Evolutionary conservation across 2,329 filamentous ascomycete species (phyloP), one percentile per base, ranked within the genome.

Genomic region (Aaosphaeria arxii): DNA sequence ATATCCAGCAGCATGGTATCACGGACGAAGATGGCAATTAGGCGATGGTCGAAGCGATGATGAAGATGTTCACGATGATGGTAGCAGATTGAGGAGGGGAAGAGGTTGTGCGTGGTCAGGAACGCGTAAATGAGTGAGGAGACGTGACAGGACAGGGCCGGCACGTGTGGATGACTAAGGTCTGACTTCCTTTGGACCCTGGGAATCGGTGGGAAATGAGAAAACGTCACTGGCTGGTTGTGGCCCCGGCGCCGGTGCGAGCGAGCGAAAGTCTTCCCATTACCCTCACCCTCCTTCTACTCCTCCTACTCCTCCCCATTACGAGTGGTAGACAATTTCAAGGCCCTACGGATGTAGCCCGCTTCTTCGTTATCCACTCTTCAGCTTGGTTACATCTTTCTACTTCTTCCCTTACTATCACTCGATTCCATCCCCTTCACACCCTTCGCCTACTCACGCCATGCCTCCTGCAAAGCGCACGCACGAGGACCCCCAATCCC

Each of bases 401-500:
- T 36, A 9, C n/a, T 33, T 36, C n/a, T 38, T 48, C 42, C 48
- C 38, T 44, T 44, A 46, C 39, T 44, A 36, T 39, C 13, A 40
- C 38, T 46, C n/a, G 33, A 9, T 9, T 9, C 33, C 33, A 44
- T 42, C 24, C 30, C 32, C 17, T 36, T 9, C 33, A 36, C 40
- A 24, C 6, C 17, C 17, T 24, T 24, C 17, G 17, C 3, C 17
- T 41, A 36, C 13, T 29, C 28, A 30, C 54, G 52, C 47, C 40
- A 73, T 73, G 71, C 71, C 71, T 48, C 71, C 71, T 50, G 55
- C 46, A 48, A 71, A 57, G 61, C 63, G 63, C 46, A 57, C 62
- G 44, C 58, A 66, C 46, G 70, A 74, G 49, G 74, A 77, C 56
- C 58, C 63, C 43, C 65, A 66, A 62, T 62, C 50, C 46, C 65